Base-by-base conservation (phyloP, 805 yeast species). In the Phaffomyces thermotolerans region DNA sequence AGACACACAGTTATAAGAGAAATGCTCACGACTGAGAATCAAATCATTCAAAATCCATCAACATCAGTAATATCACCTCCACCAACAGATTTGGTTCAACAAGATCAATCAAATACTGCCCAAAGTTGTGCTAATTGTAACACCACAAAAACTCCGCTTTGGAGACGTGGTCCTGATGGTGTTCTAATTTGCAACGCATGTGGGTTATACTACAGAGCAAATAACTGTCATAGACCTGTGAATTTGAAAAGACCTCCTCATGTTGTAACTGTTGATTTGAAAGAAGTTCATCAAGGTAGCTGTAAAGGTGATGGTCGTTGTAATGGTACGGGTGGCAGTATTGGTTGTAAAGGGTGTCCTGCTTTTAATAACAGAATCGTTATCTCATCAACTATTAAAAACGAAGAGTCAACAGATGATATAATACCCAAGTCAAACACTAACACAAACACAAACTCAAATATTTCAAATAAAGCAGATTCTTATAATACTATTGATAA, bases 141-240 rank as follows among this genome's bases (percentile, higher is more conserved):
- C 45, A 91, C 98, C 0, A 76, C 74, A 46, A 88, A 90, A 7
- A 90, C 98, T 0, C 98, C 98, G 2, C 64, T 90, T 25, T 90
- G 98, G 98, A 69, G 98, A 51, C 72, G 96, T 42, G 86, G 88
- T 52, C 87, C 95, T 0, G 83, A 81, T 47, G 97, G 97, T 1
- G 79, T 84, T 52, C 90, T 96, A 0, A 70, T 91, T 47, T 90
- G 98, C 64, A 90, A 90, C 62, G 98, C 98, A 0, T 90, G 98
- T 66, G 98, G 98, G 0, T 67, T 91, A 47, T 90, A 91, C 54
- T 70, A 83, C 55, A 88, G 89, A 60, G 73, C 93, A 15, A 96
- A 91, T 57, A 96, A 96, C 20, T 90, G 85, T 5, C 95, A 85
- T 35, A 66, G 98, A 40, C 98, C 98, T 1, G 71, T 90, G 37